phyloP scores from a whole-genome alignment of 257 asterid genomes.

The Verbena officinalis region DNA sequence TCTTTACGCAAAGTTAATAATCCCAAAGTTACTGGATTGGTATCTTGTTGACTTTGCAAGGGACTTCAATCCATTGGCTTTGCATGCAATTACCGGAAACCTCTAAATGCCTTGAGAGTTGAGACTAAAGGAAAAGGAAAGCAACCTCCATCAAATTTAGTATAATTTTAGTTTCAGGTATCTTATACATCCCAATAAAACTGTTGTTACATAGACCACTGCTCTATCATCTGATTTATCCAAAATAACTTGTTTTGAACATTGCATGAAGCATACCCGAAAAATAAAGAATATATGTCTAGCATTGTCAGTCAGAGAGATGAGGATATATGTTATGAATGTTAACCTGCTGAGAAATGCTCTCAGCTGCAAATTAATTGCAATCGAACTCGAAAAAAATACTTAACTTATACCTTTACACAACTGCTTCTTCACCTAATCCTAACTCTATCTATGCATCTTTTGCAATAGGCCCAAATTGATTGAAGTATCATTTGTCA shows the following conservation, averaged over 20 bases:
- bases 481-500: background rate
- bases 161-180: constrained; percentile 28
- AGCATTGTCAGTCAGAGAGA: too few species aligned
- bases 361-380: constrained; percentile 1
- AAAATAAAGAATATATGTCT: too few species aligned
- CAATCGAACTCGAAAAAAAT: constrained; percentile 31
- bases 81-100: constrained; percentile 71
- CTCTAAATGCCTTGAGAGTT: constrained; percentile 47
- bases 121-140: constrained; percentile 43
- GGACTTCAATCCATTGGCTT: constrained; percentile 72
- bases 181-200: too few species aligned
- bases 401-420: constrained; percentile 44
- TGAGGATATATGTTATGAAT: too few species aligned
- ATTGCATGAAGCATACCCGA: too few species aligned
- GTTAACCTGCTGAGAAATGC: too few species aligned
- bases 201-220: too few species aligned
- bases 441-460: too few species aligned
- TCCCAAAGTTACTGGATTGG: constrained; percentile 83
- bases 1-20: constrained; percentile 49
- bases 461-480: too few species aligned
- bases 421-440: constrained; percentile 9
- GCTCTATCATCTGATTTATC: too few species aligned
- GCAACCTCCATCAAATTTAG: constrained; percentile 48
- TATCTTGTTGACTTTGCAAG: constrained; percentile 82
- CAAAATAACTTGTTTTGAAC: too few species aligned